Conservation (phyloP, 305 asterid genomes). For the Plantago coronopus region DNA sequence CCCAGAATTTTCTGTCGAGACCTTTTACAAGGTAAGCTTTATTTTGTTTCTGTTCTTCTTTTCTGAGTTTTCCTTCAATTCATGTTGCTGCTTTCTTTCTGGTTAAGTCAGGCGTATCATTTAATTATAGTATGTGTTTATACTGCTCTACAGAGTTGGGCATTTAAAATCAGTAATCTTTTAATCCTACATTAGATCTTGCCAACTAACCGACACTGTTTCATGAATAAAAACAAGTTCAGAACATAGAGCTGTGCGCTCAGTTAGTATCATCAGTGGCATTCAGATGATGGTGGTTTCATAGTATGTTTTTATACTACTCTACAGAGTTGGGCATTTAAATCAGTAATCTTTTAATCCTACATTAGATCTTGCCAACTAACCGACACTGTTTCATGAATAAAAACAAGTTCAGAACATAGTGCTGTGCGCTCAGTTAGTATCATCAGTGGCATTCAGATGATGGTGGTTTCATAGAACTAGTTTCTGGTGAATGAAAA, state of each 20-base stretch:
- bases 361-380: background rate
- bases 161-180: background rate
- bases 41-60: slow-evolving; percentile 9
- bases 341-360: background rate
- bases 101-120: background rate
- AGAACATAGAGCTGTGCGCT: background rate
- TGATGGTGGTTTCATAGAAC: background rate
- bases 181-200: background rate
- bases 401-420: background rate
- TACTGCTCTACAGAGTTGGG: slow-evolving; percentile 1
- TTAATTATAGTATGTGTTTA: background rate
- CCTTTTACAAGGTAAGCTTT: slow-evolving; percentile 72
- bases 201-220: background rate
- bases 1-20: slow-evolving; percentile 85
- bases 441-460: background rate
- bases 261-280: no score
- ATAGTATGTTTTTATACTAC: no score
- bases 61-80: background rate
- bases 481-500: background rate
- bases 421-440: no score
- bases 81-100: background rate
- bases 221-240: background rate
- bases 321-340: background rate
- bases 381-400: background rate
- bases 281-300: background rate